Percentiles rank a stretch among this genome's conserved stretches.
These are phyloP conservation scores for Sextonia rubra DNA, from an alignment of 164 flowering plant genomes.

Conservation along the genomic window DNA sequence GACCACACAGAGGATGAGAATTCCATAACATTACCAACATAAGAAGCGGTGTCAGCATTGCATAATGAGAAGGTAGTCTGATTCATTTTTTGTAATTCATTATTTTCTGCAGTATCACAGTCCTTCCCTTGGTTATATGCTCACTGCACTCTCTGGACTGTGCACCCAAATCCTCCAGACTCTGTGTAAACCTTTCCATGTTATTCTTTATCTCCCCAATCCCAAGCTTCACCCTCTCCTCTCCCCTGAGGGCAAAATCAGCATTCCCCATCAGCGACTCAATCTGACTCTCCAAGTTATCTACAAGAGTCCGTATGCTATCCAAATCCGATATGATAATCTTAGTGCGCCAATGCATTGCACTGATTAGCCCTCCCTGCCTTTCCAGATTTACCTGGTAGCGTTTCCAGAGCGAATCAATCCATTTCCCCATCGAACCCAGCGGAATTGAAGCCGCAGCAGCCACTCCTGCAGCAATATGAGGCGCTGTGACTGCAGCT, in stretches of 20 bases:
- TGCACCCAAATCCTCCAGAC: constrained; percentile 46
- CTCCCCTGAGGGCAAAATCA: constrained; percentile 48
- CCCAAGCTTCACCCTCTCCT: constrained; percentile 50
- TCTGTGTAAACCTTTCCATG: constrained; percentile 43
- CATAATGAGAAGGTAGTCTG: constrained; percentile 8
- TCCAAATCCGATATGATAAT: too few species aligned
- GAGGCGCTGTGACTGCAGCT: constrained; percentile 79
- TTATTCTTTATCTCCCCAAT: constrained; percentile 74
- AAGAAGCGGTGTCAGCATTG: background rate
- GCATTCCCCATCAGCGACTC: constrained; percentile 47
- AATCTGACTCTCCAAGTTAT: constrained; percentile 46
- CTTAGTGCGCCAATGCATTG: constrained; percentile 53
- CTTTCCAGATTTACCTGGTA: constrained; percentile 52
- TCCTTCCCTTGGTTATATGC: constrained; percentile 57
- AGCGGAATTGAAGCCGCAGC: constrained; percentile 65
- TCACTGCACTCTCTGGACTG: constrained; percentile 58
- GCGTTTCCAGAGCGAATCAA: constrained; percentile 58
- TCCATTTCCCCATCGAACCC: constrained; percentile 84
- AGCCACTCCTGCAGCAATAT: constrained; percentile 63
- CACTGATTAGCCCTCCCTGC: constrained; percentile 47
- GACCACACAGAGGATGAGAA: background rate
- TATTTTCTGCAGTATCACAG: constrained; percentile 60
- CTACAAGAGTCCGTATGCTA: constrained; percentile 52
- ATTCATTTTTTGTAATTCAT: constrained; percentile 43
- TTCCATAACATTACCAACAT: background rate